Evolutionary conservation across 2,329 filamentous ascomycete species (phyloP), one percentile per base, ranked within the genome.

Genomic region (Fusarium stilboides): DNA sequence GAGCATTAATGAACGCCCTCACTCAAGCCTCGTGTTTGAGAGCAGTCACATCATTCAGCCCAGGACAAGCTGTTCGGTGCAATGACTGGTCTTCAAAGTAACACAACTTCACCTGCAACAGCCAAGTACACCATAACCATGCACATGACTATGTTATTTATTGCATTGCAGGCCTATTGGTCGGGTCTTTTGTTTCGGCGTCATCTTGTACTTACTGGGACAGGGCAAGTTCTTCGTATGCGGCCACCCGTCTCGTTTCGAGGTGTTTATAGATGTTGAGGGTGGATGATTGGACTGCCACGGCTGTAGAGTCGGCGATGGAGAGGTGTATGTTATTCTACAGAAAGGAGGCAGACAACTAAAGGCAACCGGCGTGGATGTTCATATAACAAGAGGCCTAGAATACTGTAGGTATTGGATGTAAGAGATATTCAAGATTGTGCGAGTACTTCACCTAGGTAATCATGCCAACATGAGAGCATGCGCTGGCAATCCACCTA

Each of bases 141-240:
- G 33, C 57, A 40, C 34, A 60, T 67, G 37, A 44, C 33, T 57
- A 46, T 57, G 19, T 13, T 24, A 33, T 59, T 44, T 36, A 39
- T 36, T 63, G 52, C 51, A 36, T 36, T 26, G 47, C 28, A 43
- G 24, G 40, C 31, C 42, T 33, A 43, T 51, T 36, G 44, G 31
- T 36, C 46, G 34, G 67, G 49, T 31, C 40, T 34, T 68, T 51
- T 63, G 67, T 68, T 69, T 68, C 62, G 53, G 57, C 53, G 37
- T 68, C 62, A 45, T 37, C 52, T 60, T 60, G 44, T 9, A 43
- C 28, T 36, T 40, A 26, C 14, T 49, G 22, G 34, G 39, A 26
- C 24, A 44, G 43, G 42, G 24, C 31, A 57, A 50, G n/a, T 42
- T 40, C 10, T 54, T 36, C 14, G 43, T 28, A 62, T 70, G 60